Evolutionary conservation across 2,329 filamentous ascomycete species (phyloP), one percentile per base, ranked within the genome.

Genomic region (Chaetomiaceae sp.): DNA sequence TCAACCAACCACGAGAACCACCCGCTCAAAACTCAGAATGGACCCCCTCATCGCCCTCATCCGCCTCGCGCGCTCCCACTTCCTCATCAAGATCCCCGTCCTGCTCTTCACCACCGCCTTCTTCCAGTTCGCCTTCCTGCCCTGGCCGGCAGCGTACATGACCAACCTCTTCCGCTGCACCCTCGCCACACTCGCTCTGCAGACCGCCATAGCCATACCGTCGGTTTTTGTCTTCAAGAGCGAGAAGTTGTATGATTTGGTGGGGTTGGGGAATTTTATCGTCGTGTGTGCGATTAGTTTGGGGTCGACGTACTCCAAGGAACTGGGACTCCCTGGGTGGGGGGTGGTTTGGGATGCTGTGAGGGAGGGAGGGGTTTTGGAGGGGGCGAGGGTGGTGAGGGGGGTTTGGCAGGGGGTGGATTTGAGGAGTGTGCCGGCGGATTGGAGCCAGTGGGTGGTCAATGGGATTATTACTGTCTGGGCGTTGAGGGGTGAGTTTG

Each of bases 401-500:
- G 25, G 36, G 36, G 36, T 6, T 20, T 3, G 12, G 25, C 23
- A 4, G 11, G n/a, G 8, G 19, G 37, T 15, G 38, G 31, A 15
- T 49, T 25, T 27, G 12, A 19, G 47, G 47, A 23, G 27, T 25
- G 9, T 49, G 37, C 37, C 37, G 27, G 47, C 36, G 37, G 19
- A 49, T 42, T 49, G 47, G 48, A 37, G 40, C 17, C 40, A 44
- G 31, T 31, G 31, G 22, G 34, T 22, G 17, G 22, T 51, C 15
- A 31, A 8, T n/a, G 25, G 15, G 1, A 6, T 37, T 17, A 39
- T 51, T 19, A 27, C 17, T 9, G 22, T 37, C 3, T 51, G 39
- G 48, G 48, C 48, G 27, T 27, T 19, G 19, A 42, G 47, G 19
- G 11, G 48, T 51, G 7, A 51, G 48, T 51, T 45, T 37, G 1